These are phyloP conservation scores for Penicillium sp. DNA, from an alignment of 2,329 filamentous ascomycete species.

Conservation along the genomic window DNA sequence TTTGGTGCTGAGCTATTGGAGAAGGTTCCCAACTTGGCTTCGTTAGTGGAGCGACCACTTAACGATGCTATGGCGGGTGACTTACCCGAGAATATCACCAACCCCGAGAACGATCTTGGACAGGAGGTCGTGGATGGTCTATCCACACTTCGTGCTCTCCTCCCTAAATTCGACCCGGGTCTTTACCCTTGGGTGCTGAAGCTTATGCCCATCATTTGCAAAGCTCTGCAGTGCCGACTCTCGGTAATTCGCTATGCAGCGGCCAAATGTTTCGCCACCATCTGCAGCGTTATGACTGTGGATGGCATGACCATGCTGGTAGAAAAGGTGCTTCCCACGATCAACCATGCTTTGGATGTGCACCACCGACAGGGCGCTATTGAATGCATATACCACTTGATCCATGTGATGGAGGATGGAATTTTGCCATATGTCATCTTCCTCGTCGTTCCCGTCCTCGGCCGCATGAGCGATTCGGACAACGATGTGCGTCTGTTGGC, in stretches of 20 bases:
- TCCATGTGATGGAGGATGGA: constrained; percentile 93
- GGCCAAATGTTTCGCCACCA: constrained; percentile 92
- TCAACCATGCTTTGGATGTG: constrained; percentile 83
- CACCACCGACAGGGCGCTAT: constrained; percentile 88
- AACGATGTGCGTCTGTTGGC: constrained; percentile 90
- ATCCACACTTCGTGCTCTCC: constrained; percentile 83
- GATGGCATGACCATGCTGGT: constrained; percentile 95
- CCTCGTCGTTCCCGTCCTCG: constrained; percentile 92
- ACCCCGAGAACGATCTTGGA: constrained; percentile 69
- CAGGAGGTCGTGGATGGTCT: constrained; percentile 92
- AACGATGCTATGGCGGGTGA: constrained; percentile 63
- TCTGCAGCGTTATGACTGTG: constrained; percentile 93
- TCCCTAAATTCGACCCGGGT: constrained; percentile 75
- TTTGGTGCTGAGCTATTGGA: constrained; percentile 73
- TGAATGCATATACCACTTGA: constrained; percentile 92
- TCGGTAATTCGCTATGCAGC: constrained; percentile 95
- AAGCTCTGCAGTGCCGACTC: constrained; percentile 77
- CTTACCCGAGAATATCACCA: constrained; percentile 65
- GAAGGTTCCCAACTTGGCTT: constrained; percentile 75
- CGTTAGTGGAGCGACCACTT: constrained; percentile 76
- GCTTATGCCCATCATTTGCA: constrained; percentile 78
- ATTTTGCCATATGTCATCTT: constrained; percentile 98
- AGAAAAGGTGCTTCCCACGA: constrained; percentile 83
- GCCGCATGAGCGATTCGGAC: constrained; percentile 97
- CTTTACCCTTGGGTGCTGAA: constrained; percentile 75